Evolutionary conservation across 2,329 filamentous ascomycete species (phyloP).

Genomic region (Sphaerulina vaccinii): DNA sequence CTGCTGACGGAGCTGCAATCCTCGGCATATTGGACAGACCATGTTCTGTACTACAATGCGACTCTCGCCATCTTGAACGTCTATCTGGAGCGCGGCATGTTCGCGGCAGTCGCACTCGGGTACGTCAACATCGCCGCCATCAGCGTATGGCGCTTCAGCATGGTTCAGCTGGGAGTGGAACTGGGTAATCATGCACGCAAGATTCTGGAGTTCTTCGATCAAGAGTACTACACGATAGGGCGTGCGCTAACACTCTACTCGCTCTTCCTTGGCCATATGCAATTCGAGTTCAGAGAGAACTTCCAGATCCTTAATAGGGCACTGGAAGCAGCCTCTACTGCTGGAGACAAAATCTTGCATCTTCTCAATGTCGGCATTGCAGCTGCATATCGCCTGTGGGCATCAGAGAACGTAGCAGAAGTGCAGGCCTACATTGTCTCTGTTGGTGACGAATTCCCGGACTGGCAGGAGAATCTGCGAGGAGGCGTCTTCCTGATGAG

Average conservation of each 20-base stretch:
- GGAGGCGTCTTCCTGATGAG: slow-evolving; percentile 69
- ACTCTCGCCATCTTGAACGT: slow-evolving; percentile 65
- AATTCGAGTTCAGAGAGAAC: slow-evolving; percentile 59
- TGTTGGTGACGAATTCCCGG: slow-evolving; percentile 69
- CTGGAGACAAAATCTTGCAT: slow-evolving; percentile 69
- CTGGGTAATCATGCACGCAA: slow-evolving; percentile 63
- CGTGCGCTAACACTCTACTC: slow-evolving; percentile 68
- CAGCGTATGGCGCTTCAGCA: slow-evolving; percentile 67
- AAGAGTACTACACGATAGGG: slow-evolving; percentile 63
- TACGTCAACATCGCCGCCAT: slow-evolving; percentile 69
- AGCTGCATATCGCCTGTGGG: slow-evolving; percentile 66
- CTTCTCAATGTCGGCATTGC: slow-evolving; percentile 70
- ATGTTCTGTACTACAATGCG: slow-evolving; percentile 69
- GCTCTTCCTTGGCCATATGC: slow-evolving; percentile 68
- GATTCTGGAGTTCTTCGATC: slow-evolving; percentile 62
- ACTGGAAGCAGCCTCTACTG: slow-evolving; percentile 63
- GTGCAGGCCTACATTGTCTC: slow-evolving; percentile 70
- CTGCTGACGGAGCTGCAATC: slow-evolving; percentile 53
- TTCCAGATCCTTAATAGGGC: slow-evolving; percentile 63
- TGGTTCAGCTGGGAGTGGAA: slow-evolving; percentile 66
- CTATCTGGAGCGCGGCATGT: slow-evolving; percentile 63
- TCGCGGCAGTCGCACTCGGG: slow-evolving; percentile 66
- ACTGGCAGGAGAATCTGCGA: slow-evolving; percentile 69
- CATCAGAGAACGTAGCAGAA: slow-evolving; percentile 66
- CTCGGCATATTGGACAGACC: slow-evolving; percentile 68